Base-by-base conservation (phyloP, 306 rosid genomes). In the Malus asiatica region DNA sequence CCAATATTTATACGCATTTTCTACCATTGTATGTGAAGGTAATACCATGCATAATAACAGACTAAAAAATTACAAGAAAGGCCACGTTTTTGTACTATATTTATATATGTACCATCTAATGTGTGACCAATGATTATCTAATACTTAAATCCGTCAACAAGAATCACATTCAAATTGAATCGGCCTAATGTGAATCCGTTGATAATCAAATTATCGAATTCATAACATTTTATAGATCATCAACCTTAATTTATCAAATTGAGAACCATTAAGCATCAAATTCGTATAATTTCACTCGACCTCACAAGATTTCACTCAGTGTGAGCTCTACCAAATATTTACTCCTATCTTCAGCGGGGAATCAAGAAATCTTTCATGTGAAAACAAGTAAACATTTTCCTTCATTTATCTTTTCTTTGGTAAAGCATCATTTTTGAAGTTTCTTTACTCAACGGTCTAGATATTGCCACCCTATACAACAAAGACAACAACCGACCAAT, bases 401-500 rank as follows among this genome's bases (percentile, higher is more conserved):
- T 51, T 51, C 20, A 1, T 15, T 15, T 5, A 32, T 20, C 13
- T 32, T 64, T 64, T 11, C 68, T 8, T 64, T 64, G 4, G 68
- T 63, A 3, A 64, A 32, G 29, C 15, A 32, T 20, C 42, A 32
- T 5, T 32, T 18, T 64, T 64, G 33, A 64, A 51, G 20, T 51
- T 14, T 48, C 55, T 48, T 51, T 16, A 64, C 22, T 35, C 70
- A 66, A 66, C 72, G 72, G 72, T 44, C 23, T 1, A 25, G 59
- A 68, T 66, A 13, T 22, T 15, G 46, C 48, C 52, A 7, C 33
- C 55, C 55, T 2, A 51, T 16, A 14, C 55, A 51, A 16, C 55
- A 16, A 16, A 5, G 55, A 60, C 66, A 60, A 45, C 38, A 5
- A 74, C 76, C 42, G 46, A 74, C 77, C 65, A 63, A 78, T 57